Conservation (phyloP, 23 red algal genomes). For the Agarophyton chilense region DNA sequence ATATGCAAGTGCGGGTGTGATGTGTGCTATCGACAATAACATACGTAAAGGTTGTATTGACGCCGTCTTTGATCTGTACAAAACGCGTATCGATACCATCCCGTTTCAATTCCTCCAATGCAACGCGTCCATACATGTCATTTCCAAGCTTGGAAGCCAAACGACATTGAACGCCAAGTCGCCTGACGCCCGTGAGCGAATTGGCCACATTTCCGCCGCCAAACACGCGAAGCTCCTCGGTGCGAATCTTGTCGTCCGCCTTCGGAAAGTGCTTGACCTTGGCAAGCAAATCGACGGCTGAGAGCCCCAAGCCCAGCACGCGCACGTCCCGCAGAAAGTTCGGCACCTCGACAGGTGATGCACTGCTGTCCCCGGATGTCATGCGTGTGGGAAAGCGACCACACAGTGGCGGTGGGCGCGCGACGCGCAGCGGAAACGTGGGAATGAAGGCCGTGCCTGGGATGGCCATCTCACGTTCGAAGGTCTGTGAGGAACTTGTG, state of each 20-base stretch:
- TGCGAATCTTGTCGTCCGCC: slow-evolving; percentile 91
- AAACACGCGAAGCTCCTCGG: slow-evolving; percentile 1
- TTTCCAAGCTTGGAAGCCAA: slow-evolving; percentile 80
- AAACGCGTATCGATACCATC: slow-evolving; percentile 86
- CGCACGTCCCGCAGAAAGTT: slow-evolving; percentile 23
- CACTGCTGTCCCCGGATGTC: background rate
- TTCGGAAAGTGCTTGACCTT: slow-evolving; percentile 53
- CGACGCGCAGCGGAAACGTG: background rate
- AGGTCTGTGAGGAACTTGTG: no score
- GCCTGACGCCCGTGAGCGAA: slow-evolving; percentile 65
- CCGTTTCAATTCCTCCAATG: slow-evolving; percentile 57
- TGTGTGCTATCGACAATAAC: slow-evolving; percentile 80
- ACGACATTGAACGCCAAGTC: slow-evolving; percentile 68
- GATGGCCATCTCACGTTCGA: background rate
- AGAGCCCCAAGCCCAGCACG: slow-evolving; percentile 84
- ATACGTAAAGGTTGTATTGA: slow-evolving; percentile 87
- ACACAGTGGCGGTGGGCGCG: background rate
- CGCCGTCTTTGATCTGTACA: slow-evolving; percentile 7
- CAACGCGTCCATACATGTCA: slow-evolving; percentile 63
- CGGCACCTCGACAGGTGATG: slow-evolving; percentile 31
- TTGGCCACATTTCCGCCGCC: slow-evolving; percentile 96
- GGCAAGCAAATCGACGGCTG: slow-evolving; percentile 82
- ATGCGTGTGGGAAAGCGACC: background rate
- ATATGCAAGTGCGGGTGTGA: slow-evolving; percentile 91
- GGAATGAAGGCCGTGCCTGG: background rate